phyloP scores from a whole-genome alignment of 345 rosid species.

The Melaleuca alternifolia region DNA sequence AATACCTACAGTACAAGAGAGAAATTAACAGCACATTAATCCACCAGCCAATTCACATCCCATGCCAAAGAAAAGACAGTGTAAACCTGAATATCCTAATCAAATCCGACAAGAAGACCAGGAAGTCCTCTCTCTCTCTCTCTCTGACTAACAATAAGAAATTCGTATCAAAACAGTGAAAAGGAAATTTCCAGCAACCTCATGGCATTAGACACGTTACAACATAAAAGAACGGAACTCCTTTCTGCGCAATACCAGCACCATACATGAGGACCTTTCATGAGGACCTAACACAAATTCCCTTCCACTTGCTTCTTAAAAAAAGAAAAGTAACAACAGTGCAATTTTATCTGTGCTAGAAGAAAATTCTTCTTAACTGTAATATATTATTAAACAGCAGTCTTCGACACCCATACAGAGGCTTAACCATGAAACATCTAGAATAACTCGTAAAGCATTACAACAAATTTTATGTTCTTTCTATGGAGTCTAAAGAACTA shows the following conservation, averaged over 20 bases:
- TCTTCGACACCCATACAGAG: neutral
- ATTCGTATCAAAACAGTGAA: neutral
- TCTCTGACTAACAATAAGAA: neutral
- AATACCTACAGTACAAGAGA: slow-evolving; percentile 35
- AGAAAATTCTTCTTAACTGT: neutral
- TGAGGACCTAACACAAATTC: neutral
- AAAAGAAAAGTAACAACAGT: neutral
- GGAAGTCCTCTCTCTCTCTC: neutral
- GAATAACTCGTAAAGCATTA: neutral
- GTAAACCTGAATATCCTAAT: neutral
- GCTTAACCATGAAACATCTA: neutral
- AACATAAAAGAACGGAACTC: neutral
- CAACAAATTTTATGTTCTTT: neutral
- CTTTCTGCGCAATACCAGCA: neutral
- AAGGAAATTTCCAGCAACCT: neutral
- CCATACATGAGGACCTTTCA: neutral
- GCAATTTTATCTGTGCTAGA: neutral
- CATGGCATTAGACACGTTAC: neutral
- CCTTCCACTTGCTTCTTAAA: neutral
- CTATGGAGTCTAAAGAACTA: neutral
- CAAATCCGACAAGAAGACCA: neutral
- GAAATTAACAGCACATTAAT: neutral
- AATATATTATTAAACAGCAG: neutral
- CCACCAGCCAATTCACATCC: neutral
- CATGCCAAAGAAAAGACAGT: neutral